Base-by-base conservation (phyloP, 1,139 yeast genomes). In the Geotrichum macrosporum region DNA sequence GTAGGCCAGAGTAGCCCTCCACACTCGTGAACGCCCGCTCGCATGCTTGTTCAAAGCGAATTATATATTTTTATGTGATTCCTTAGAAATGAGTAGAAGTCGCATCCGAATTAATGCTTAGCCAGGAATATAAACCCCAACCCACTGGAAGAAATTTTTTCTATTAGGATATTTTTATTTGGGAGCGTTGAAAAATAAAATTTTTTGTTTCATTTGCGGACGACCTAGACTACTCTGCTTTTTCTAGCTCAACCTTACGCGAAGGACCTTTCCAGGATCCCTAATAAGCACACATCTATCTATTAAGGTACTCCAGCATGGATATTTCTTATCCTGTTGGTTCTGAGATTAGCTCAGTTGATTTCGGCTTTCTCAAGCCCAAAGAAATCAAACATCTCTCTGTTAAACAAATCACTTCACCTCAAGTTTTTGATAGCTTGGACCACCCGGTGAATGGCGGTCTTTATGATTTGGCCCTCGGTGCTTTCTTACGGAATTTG, bases 401-500 rank as follows among this genome's bases (percentile, higher is more conserved):
- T 27, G 97, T 95, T 50, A 89, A 88, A 65, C 97, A 92, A 72
- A 81, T 94, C 68, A 84, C 94, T 52, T 88, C 88, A 63, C 97
- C 98, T 19, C 84, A 87, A 42, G 96, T 88, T 21, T 84, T 94
- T 62, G 98, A 94, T 68, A 87, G 85, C 63, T 72, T 94, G 63
- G 98, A 97, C 41, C 98, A 94, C 67, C 97, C 99, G 15, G 81
- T 92, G 44, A 75, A 81, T 43, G 92, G 94, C 51, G 99, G 99
- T 67, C 74, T 94, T 40, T 94, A 94, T 60, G 99, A 94, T 68
- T 76, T 89, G 55, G 81, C 96, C 19, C 72, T 94, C 43, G 99
- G 99, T 57, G 98, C 98, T 1, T 92, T 88, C 62, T 73, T 87
- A 55, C 76, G 84, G 64, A 86, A 89, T 64, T 73, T 85, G 56